These are phyloP conservation scores for Aspergillus sojae DNA, from an alignment of 2,329 filamentous ascomycete genomes.

Conservation along the genomic window DNA sequence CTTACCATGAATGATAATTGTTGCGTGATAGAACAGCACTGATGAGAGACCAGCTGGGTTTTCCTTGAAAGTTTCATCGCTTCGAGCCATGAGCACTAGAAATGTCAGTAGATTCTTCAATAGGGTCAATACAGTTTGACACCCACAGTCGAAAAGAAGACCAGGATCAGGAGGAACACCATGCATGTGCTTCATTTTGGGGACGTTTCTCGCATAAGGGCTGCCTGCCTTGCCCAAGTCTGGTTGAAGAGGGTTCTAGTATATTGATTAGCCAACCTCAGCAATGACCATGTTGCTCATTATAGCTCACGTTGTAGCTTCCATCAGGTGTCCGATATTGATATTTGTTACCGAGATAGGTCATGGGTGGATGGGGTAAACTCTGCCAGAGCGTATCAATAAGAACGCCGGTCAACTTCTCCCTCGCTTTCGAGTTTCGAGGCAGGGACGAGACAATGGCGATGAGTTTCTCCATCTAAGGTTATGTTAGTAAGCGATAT, in stretches of 20 bases:
- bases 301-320: slow-evolving; percentile 9
- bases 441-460: slow-evolving; percentile 9
- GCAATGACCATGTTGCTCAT: neutral
- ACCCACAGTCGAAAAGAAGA: slow-evolving; percentile 14
- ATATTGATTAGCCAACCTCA: neutral
- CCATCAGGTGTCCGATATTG: slow-evolving; percentile 14
- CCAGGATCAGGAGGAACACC: slow-evolving; percentile 11
- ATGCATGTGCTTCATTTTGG: slow-evolving; percentile 7
- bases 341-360: slow-evolving; percentile 12
- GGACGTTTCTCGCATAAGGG: slow-evolving; percentile 15
- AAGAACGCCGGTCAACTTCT: slow-evolving; percentile 9
- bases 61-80: slow-evolving; percentile 25
- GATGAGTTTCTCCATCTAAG: slow-evolving; percentile 14
- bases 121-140: neutral
- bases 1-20: slow-evolving; percentile 55
- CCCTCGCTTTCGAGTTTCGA: slow-evolving; percentile 7
- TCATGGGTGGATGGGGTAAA: slow-evolving; percentile 12
- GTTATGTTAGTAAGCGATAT: neutral
- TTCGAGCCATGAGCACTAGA: slow-evolving; percentile 13
- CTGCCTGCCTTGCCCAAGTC: slow-evolving; percentile 12
- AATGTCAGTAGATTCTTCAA: neutral
- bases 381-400: slow-evolving; percentile 13
- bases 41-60: slow-evolving; percentile 51
- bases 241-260: slow-evolving; percentile 9
- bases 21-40: slow-evolving; percentile 53